Conservation (phyloP, 2,329 filamentous ascomycete species). For the Hypoxylon sp. region DNA sequence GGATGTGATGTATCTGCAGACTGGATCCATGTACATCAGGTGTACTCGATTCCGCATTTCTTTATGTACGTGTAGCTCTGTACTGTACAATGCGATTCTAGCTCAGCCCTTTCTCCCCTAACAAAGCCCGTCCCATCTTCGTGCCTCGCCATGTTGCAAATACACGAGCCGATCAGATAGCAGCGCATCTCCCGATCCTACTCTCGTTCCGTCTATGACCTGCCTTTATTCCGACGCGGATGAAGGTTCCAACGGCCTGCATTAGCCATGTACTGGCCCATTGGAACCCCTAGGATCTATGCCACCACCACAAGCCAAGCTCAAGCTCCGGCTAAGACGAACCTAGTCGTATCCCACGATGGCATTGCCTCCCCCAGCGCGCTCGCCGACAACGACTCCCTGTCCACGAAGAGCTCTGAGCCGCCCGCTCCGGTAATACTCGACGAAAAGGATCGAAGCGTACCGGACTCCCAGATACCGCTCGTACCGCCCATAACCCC, state of each 20-base stretch:
- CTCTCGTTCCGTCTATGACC: conserved; percentile 20
- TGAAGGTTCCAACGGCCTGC: conserved; percentile 46
- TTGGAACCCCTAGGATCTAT: conserved; percentile 84
- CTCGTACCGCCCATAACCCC: conserved; percentile 50
- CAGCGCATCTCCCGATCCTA: conserved; percentile 25
- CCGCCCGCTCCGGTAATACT: conserved; percentile 31
- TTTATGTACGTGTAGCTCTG: background rate
- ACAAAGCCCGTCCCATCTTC: conserved; percentile 7
- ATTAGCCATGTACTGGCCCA: conserved; percentile 85
- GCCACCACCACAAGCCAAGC: conserved; percentile 74
- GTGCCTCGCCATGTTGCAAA: conserved; percentile 29
- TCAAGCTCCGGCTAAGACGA: conserved; percentile 56
- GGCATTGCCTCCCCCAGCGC: conserved; percentile 57
- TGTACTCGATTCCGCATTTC: background rate
- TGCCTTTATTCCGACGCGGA: conserved; percentile 38
- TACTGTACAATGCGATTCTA: background rate
- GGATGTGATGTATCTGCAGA: no score
- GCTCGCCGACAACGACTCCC: conserved; percentile 47
- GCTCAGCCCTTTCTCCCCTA: conserved; percentile 8
- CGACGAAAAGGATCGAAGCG: conserved; percentile 42
- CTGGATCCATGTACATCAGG: no score
- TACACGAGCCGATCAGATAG: conserved; percentile 23
- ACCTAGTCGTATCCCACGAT: conserved; percentile 65
- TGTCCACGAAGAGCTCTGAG: conserved; percentile 33
- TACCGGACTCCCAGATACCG: conserved; percentile 49